Percentiles rank a stretch among this genome's conserved stretches.
Conservation (phyloP, 1,284 basidiomycete genomes). For the Rhodotorula sp. region DNA sequence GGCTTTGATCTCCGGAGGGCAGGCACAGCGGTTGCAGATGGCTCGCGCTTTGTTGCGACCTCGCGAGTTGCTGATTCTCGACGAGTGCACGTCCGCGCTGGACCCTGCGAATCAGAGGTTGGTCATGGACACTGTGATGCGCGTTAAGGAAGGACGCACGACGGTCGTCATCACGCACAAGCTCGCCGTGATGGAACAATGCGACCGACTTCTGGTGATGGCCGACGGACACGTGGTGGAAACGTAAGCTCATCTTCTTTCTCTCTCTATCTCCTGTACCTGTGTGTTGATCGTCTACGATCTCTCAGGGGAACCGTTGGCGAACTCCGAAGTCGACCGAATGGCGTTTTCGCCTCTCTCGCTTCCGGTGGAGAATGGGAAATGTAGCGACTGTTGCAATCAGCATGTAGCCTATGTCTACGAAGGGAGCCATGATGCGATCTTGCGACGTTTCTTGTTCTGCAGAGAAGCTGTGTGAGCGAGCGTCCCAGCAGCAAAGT, state of each 20-base stretch:
- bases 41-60: slow-evolving; percentile 80
- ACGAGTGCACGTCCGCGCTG: slow-evolving; percentile 90
- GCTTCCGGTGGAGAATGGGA: slow-evolving; percentile 84
- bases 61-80: slow-evolving; percentile 76
- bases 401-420: not conserved
- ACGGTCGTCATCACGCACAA: slow-evolving; percentile 94
- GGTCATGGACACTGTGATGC: slow-evolving; percentile 72
- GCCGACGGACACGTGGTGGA: slow-evolving; percentile 72
- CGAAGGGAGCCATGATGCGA: slow-evolving; percentile 14
- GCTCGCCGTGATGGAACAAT: slow-evolving; percentile 82
- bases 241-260: slow-evolving; percentile 37
- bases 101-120: slow-evolving; percentile 76
- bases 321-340: slow-evolving; percentile 59
- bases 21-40: slow-evolving; percentile 88
- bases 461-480: not conserved
- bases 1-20: slow-evolving; percentile 83
- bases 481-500: not conserved
- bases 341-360: slow-evolving; percentile 65
- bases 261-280: not conserved
- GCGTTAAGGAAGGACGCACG: slow-evolving; percentile 66
- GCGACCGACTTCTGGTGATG: slow-evolving; percentile 82
- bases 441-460: slow-evolving; percentile 31
- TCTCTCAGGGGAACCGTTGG: slow-evolving; percentile 25
- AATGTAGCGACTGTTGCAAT: not conserved
- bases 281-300: not conserved